Evolutionary conservation across 2,329 filamentous ascomycete species (phyloP).

Genomic region (Trichoderma breve): DNA sequence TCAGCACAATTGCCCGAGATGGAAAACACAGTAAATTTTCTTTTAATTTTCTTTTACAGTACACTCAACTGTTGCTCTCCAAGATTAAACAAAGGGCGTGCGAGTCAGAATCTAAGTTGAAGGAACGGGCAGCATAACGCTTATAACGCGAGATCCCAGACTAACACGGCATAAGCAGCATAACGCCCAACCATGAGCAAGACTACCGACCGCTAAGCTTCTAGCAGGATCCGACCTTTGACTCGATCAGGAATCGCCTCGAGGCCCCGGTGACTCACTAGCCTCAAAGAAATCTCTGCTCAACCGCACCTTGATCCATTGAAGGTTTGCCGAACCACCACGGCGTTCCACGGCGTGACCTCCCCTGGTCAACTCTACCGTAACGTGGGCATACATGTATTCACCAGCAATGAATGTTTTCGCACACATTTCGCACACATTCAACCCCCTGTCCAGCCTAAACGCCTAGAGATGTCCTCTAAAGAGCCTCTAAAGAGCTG

Average conservation of each 20-base stretch:
- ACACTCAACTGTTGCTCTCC: background rate
- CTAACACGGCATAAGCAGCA: background rate
- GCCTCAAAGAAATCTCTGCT: background rate
- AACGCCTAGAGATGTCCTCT: background rate
- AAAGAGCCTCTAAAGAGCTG: background rate
- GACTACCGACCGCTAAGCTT: background rate
- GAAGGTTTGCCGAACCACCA: background rate
- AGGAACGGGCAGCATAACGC: background rate
- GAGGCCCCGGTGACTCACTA: slow-evolving; percentile 5
- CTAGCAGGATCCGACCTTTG: background rate
- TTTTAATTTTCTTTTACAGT: background rate
- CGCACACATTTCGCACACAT: background rate
- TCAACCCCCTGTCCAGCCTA: background rate
- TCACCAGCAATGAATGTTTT: background rate
- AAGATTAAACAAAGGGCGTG: background rate
- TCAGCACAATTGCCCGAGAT: background rate
- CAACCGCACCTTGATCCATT: background rate
- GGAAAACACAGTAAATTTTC: background rate
- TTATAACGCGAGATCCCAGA: background rate
- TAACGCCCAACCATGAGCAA: background rate
- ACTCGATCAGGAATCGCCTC: background rate
- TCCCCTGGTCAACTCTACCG: background rate
- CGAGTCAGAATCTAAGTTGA: background rate
- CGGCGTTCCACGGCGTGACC: background rate
- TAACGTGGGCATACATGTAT: too few species aligned